A percentile compares a stretch with the other conserved stretches of the same genome.
phyloP scores from a whole-genome alignment of 1,139 yeast species.

The Sugiyamaella pinicola region DNA sequence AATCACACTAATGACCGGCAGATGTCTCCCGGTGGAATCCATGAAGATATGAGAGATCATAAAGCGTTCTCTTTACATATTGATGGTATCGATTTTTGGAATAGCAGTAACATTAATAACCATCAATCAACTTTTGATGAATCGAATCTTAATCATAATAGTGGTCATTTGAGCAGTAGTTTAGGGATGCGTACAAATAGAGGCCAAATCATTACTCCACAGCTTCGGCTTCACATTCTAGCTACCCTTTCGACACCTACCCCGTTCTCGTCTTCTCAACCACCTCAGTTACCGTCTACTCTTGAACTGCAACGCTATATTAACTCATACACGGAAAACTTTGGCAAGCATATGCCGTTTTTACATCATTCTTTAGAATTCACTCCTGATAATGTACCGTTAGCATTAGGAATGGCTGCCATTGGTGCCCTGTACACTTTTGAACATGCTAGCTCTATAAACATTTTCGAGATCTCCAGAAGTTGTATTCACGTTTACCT shows the following conservation, averaged over 20 bases:
- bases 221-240: conserved; percentile 63
- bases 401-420: conserved; percentile 80
- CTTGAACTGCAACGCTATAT: conserved; percentile 75
- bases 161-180: conserved; percentile 11
- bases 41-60: conserved; percentile 22
- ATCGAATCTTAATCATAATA: conserved; percentile 22
- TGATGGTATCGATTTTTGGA: conserved; percentile 23
- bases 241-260: conserved; percentile 57
- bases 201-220: conserved; percentile 60
- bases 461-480: conserved; percentile 76
- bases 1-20: conserved; percentile 20
- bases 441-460: conserved; percentile 74
- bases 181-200: conserved; percentile 21
- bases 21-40: conserved; percentile 22
- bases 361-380: conserved; percentile 70
- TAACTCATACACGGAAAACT: conserved; percentile 68
- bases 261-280: conserved; percentile 56
- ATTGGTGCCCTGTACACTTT: conserved; percentile 86
- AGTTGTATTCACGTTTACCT: conserved; percentile 74
- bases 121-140: conserved; percentile 20
- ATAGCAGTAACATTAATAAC: conserved; percentile 22
- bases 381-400: conserved; percentile 67
- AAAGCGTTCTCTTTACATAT: conserved; percentile 21
- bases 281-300: conserved; percentile 63
- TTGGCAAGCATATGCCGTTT: conserved; percentile 80